phyloP scores from a whole-genome alignment of 2,329 filamentous ascomycete species.

The Trichoderma aggressivum region DNA sequence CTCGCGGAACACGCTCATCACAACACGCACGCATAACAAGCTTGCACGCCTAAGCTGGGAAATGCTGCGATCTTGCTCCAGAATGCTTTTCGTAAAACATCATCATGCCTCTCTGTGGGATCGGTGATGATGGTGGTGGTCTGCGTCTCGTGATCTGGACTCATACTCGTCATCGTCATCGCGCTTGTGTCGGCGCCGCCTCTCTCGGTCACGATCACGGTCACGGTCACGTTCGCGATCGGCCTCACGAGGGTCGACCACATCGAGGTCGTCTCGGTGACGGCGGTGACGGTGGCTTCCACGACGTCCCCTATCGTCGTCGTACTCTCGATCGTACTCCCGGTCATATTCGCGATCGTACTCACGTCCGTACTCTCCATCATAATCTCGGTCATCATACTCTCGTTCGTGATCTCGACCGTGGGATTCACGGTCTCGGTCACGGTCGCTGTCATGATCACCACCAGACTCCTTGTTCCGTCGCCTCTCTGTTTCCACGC shows the following conservation, averaged over 20 bases:
- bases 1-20: background rate
- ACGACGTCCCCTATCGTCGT: constrained; percentile 18
- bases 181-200: constrained; percentile 23
- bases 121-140: constrained; percentile 23
- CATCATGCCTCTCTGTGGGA: constrained; percentile 22
- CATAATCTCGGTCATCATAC: constrained; percentile 23
- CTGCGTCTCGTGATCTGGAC: constrained; percentile 16
- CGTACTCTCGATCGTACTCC: constrained; percentile 18
- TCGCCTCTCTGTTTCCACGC: constrained; percentile 28
- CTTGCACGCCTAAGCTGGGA: too few species aligned
- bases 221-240: constrained; percentile 32
- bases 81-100: background rate
- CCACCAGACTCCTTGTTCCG: constrained; percentile 32
- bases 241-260: constrained; percentile 36
- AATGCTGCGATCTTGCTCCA: background rate
- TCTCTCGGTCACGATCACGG: constrained; percentile 30
- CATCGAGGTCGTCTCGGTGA: constrained; percentile 24
- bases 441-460: constrained; percentile 25
- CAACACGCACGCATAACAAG: background rate
- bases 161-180: constrained; percentile 26
- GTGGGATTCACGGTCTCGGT: constrained; percentile 2
- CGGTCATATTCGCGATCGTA: constrained; percentile 25
- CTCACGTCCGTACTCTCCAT: constrained; percentile 18
- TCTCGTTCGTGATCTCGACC: constrained; percentile 25
- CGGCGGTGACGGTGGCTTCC: constrained; percentile 21